A percentile compares a stretch with the other conserved stretches of the same genome.
These are phyloP conservation scores for Penicillium arizonense DNA, from an alignment of 495 filamentous ascomycete genomes.

Conservation along the genomic window DNA sequence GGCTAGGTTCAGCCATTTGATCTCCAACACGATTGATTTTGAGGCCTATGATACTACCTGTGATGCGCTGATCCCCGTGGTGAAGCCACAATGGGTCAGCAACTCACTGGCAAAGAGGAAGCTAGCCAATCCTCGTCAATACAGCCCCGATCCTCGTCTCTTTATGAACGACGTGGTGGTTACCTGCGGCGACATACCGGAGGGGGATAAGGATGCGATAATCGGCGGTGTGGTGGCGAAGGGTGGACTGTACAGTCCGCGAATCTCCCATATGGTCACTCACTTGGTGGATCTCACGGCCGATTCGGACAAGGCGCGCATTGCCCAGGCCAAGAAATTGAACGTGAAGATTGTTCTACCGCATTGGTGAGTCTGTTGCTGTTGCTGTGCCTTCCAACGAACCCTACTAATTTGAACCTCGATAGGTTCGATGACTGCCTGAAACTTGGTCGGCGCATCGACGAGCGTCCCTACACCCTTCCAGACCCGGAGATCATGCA, in stretches of 20 bases:
- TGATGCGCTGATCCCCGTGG: slow-evolving; percentile 75
- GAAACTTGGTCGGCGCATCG: slow-evolving; percentile 81
- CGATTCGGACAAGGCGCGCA: slow-evolving; percentile 68
- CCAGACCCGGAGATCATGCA: slow-evolving; percentile 80
- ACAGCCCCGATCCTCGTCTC: slow-evolving; percentile 84
- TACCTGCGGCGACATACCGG: slow-evolving; percentile 76
- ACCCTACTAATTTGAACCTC: no score
- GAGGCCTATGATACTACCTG: slow-evolving; percentile 70
- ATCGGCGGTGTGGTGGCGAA: slow-evolving; percentile 85
- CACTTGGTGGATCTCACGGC: slow-evolving; percentile 84
- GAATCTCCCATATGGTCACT: slow-evolving; percentile 70
- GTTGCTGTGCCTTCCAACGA: no score
- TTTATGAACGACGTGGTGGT: slow-evolving; percentile 83
- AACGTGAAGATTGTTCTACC: slow-evolving; percentile 85
- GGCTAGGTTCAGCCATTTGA: slow-evolving; percentile 70
- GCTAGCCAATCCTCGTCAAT: slow-evolving; percentile 75
- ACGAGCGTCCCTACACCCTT: slow-evolving; percentile 81
- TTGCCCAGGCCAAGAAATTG: slow-evolving; percentile 60
- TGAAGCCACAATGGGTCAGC: slow-evolving; percentile 79
- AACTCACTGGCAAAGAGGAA: slow-evolving; percentile 64
- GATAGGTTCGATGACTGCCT: slow-evolving; percentile 96
- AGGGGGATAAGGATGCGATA: slow-evolving; percentile 89
- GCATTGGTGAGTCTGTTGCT: slow-evolving; percentile 67
- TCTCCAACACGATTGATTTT: slow-evolving; percentile 85
- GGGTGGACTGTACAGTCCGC: slow-evolving; percentile 74